A percentile compares a stretch with the other conserved stretches of the same genome.
phyloP scores from a whole-genome alignment of 2,329 filamentous ascomycete species.

The Verticillium klebahnii region DNA sequence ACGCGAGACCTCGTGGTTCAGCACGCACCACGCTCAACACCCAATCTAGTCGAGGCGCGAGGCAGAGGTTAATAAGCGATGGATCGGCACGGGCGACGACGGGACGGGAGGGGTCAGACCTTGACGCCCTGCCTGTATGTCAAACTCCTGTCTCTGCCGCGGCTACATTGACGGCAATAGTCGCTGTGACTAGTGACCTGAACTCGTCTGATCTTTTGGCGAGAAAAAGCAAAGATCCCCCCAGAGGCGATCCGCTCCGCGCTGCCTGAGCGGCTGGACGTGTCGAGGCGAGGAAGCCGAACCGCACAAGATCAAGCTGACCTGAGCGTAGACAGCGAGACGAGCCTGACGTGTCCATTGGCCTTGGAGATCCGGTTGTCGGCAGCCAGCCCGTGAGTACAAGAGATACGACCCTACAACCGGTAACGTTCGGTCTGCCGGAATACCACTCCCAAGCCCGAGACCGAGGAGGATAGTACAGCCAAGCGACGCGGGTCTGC shows the following conservation, averaged over 20 bases:
- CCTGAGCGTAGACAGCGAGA: not conserved
- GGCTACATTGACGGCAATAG: not conserved
- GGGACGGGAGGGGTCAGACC: not conserved
- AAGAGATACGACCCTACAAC: not conserved
- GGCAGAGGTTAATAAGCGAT: not conserved
- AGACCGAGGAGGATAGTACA: not conserved
- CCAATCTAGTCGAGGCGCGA: not conserved
- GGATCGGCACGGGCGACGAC: not conserved
- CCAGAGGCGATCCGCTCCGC: not conserved
- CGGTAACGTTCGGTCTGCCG: not conserved
- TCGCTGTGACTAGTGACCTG: not conserved
- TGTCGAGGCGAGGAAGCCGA: not conserved
- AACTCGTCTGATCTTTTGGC: not conserved
- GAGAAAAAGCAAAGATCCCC: not conserved
- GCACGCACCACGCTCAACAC: not conserved
- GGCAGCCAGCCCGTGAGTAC: not conserved
- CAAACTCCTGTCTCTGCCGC: not conserved
- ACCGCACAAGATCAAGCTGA: not conserved
- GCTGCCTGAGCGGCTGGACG: not conserved
- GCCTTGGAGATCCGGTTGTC: not conserved
- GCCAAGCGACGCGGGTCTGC: not conserved
- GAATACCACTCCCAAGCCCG: not conserved
- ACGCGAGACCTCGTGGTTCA: not conserved
- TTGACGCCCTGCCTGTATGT: not conserved
- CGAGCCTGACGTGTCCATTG: not conserved